Percentiles rank a stretch among this genome's conserved stretches.
Evolutionary conservation across 768 basidiomycete species (phyloP).

Genomic region (Hydnum rufescens): DNA sequence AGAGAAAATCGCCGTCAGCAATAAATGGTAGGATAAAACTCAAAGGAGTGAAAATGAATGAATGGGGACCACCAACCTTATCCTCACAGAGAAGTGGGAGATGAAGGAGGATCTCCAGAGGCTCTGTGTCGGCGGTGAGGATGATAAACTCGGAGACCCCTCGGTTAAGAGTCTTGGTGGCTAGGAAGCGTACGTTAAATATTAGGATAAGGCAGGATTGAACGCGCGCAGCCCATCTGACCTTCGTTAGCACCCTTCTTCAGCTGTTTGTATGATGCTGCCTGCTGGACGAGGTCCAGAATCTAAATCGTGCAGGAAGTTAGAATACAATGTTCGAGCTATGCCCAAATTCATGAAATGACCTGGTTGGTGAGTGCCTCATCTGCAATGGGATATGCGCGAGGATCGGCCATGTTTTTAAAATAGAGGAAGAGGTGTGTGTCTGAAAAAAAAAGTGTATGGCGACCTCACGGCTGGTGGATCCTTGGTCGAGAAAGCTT

Average conservation of each 20-base stretch:
- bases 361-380: constrained; percentile 82
- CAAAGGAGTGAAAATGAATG: neutral
- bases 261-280: constrained; percentile 90
- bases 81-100: constrained; percentile 95
- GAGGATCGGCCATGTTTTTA: neutral
- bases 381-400: constrained; percentile 71
- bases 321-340: neutral
- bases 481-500: no score
- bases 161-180: constrained; percentile 95
- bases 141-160: constrained; percentile 97
- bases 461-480: no score
- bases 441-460: no score
- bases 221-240: constrained; percentile 15
- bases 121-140: constrained; percentile 90
- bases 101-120: constrained; percentile 92
- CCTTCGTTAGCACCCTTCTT: constrained; percentile 99
- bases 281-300: constrained; percentile 87
- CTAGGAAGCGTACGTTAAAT: constrained; percentile 27
- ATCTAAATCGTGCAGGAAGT: constrained; percentile 32
- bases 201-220: neutral
- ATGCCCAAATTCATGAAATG: neutral
- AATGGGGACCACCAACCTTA: constrained; percentile 54
- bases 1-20: neutral
- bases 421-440: neutral
- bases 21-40: neutral